Base-by-base conservation (phyloP, 176 grass and related monocot genomes). In the Juncus effusus region DNA sequence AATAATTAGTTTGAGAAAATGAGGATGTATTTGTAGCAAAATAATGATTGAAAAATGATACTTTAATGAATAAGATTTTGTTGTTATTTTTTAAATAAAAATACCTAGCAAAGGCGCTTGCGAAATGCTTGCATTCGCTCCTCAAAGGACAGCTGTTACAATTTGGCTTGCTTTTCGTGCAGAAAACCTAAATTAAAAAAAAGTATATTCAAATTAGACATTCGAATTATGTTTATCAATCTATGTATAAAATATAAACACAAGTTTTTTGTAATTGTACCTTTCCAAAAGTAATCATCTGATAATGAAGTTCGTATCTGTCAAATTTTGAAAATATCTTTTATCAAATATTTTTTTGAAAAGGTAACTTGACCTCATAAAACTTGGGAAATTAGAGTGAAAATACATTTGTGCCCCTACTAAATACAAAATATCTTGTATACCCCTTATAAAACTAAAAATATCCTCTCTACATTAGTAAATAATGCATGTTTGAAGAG, bases 241-340 rank as follows among this genome's bases (percentile, higher is more conserved):
- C 19, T 28, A 28, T 28, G 19, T 28, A 28, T 28, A 28, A 28
- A 28, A 28, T 28, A 28, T 28, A 28, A 28, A 28, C 51, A 41
- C 13, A 40, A 55, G 36, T 70, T 42, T 28, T 45, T 70, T 38
- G 16, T 63, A 36, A 39, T 8, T 59, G 51, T 93, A 99, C 94
- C 94, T 99, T 99, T 56, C 94, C 94, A 71, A 93, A 99, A 56
- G 94, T 99, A 75, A 99, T 99, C 94, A 99, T 87, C 63, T 99
- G 94, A 78, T 99, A 99, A 68, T 99, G 94, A 78, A 99, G 83
- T 64, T 99, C 94, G 73, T 99, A 99, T 78, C 89, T 99, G 73
- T 76, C 70, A 60, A 87, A 28, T 28, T 28, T 28, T 28, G 19
- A 28, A 28, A 28, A 28, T 28, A 28, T 28, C 19, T 28, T 28